These are phyloP conservation scores for Ophiocordyceps sinensis DNA, from an alignment of 2,329 filamentous ascomycete species.

Conservation along the genomic window DNA sequence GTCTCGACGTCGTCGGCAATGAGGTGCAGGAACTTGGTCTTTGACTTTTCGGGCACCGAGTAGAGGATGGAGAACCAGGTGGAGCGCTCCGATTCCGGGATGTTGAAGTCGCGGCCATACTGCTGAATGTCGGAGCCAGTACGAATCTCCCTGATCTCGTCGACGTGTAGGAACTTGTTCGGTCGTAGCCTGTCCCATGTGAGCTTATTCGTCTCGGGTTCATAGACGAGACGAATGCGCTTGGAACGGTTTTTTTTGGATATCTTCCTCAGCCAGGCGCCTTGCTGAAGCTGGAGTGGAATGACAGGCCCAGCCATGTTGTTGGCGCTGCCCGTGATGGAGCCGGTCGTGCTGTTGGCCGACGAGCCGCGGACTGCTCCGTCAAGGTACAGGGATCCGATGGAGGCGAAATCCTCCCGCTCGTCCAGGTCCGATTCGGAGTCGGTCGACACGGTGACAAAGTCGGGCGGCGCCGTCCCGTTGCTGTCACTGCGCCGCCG, in stretches of 20 bases:
- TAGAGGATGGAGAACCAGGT: conserved; percentile 89
- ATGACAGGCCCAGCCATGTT: conserved; percentile 54
- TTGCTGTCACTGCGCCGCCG: conserved; percentile 83
- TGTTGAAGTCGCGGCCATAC: conserved; percentile 70
- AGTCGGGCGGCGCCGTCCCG: conserved; percentile 46
- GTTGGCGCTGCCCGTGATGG: conserved; percentile 27
- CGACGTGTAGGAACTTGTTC: conserved; percentile 79
- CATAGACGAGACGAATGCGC: conserved; percentile 55
- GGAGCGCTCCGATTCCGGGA: conserved; percentile 50
- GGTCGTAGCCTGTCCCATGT: conserved; percentile 71
- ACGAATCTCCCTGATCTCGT: conserved; percentile 86
- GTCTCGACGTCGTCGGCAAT: conserved; percentile 61
- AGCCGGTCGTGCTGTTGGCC: conserved; percentile 30
- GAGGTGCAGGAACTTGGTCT: conserved; percentile 78
- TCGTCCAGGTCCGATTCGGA: conserved; percentile 45
- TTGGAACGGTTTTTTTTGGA: conserved; percentile 70
- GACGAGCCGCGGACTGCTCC: conserved; percentile 31
- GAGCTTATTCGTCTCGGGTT: conserved; percentile 73
- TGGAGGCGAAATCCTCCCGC: conserved; percentile 24
- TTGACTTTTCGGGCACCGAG: conserved; percentile 60
- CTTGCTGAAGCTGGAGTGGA: conserved; percentile 61
- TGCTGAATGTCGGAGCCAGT: conserved; percentile 73
- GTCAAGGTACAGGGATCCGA: conserved; percentile 26
- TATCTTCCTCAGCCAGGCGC: conserved; percentile 66
- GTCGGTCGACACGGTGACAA: conserved; percentile 25